Base-by-base conservation (phyloP, 306 rosid species). In the Medicago arabica region DNA sequence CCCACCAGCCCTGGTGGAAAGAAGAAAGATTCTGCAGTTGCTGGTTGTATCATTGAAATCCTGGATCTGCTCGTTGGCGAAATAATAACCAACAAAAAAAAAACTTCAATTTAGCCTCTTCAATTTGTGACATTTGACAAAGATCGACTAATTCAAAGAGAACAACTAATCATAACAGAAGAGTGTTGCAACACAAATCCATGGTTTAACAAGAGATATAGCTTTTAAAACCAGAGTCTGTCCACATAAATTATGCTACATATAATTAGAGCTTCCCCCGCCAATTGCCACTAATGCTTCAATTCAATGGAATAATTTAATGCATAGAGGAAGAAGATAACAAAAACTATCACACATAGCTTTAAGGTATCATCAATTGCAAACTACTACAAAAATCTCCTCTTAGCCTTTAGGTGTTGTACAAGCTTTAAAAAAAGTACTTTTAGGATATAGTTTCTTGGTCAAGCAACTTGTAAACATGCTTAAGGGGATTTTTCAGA, bases 1-100 rank as follows among this genome's bases (percentile, higher is more conserved):
- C 67, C 99, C 99, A 81, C 99, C 99, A 67, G 99, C 98, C 86
- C 98, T 86, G 54, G 99, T 96, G 83, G 97, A 92, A 50, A 92
- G 89, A 73, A 96, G 89, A 66, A 96, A 96, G 60, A 96, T 72
- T 84, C 89, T 85, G 82, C 9, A 82, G 31, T 81, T 57, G 90
- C 96, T 92, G 75, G 83, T 76, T 64, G 9, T 54, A 77, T 92
- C 93, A 49, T 90, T 92, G 92, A 96, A 96, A 2, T 85, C 89
- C 57, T 81, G 43, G 66, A 96, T 90, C 99, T 96, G 91, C 69
- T 79, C 74, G 69, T 23, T 62, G 18, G 67, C 4, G 73, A 6
- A n/a, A 64, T 71, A 63, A 40, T 54, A 39, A 72, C 40, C 63
- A 72, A n/a, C n/a, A n/a, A 46, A 13, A 68, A 80, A 61, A 67